phyloP scores from a whole-genome alignment of 345 rosid genomes.

The Populus nigra region DNA sequence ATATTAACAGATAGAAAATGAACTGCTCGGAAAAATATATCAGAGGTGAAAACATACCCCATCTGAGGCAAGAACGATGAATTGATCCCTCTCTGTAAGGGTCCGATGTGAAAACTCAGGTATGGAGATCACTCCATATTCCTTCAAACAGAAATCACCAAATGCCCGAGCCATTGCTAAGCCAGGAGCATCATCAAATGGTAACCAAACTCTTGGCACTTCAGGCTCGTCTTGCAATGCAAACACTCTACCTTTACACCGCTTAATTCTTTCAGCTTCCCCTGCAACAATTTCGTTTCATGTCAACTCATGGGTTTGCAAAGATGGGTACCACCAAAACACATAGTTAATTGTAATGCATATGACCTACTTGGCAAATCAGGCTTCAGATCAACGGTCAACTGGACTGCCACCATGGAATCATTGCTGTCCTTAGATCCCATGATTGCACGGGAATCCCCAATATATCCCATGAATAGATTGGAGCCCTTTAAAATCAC shows the following conservation, averaged over 20 bases:
- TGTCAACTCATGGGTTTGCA: conserved; percentile 1
- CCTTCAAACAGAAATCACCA: conserved; percentile 98
- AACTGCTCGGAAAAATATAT: neutral
- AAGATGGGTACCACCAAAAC: conserved; percentile 4
- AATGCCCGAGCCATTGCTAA: conserved; percentile 99
- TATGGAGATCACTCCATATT: conserved; percentile 90
- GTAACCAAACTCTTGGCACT: conserved; percentile 97
- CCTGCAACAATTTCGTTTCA: conserved; percentile 38
- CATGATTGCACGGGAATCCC: conserved; percentile 96
- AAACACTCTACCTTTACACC: conserved; percentile 96
- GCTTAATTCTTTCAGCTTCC: conserved; percentile 95
- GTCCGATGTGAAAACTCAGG: conserved; percentile 88
- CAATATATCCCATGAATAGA: conserved; percentile 93
- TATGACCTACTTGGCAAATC: conserved; percentile 87
- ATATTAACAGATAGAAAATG: neutral
- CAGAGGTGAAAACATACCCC: conserved; percentile 55
- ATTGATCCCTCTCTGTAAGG: conserved; percentile 86
- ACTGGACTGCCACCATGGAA: conserved; percentile 82
- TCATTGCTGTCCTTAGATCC: conserved; percentile 79
- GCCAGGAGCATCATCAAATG: conserved; percentile 99
- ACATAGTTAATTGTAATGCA: neutral
- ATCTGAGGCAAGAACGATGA: conserved; percentile 95
- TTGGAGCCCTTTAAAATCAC: conserved; percentile 64
- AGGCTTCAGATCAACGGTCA: conserved; percentile 95
- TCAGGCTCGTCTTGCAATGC: conserved; percentile 99